These are phyloP conservation scores for Tulasnella sp. DNA, from an alignment of 768 basidiomycete species.

Conservation along the genomic window DNA sequence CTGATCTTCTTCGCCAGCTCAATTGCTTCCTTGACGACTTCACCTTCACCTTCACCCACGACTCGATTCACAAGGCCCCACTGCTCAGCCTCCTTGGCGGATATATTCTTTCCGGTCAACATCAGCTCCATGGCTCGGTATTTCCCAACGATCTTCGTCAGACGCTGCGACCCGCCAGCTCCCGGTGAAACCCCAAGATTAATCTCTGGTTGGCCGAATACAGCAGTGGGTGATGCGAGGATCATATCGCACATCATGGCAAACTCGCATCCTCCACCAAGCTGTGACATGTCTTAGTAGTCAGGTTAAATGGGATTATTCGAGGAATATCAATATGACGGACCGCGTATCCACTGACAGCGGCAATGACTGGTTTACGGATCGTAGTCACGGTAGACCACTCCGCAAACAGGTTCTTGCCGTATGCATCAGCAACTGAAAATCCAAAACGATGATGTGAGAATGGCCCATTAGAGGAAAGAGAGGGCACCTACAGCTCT, in stretches of 20 bases:
- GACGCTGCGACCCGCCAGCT: conserved; percentile 37
- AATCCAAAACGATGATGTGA: not conserved
- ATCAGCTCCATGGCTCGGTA: conserved; percentile 48
- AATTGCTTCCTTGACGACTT: conserved; percentile 72
- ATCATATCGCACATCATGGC: conserved; percentile 43
- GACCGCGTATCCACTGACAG: conserved; percentile 39
- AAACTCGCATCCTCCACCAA: conserved; percentile 42
- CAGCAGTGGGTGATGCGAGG: conserved; percentile 33
- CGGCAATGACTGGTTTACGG: conserved; percentile 39
- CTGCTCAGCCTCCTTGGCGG: conserved; percentile 36
- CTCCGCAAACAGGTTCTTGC: conserved; percentile 64
- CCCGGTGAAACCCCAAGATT: conserved; percentile 39
- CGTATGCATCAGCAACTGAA: conserved; percentile 59
- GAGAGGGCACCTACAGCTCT: conserved; percentile 34
- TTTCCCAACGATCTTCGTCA: conserved; percentile 36
- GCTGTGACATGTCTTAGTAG: conserved; percentile 23
- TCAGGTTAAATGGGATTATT: not conserved
- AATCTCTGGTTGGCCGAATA: conserved; percentile 41
- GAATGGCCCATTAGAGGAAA: not conserved
- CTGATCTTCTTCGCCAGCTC: conserved; percentile 27
- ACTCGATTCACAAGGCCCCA: conserved; percentile 42
- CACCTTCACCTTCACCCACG: conserved; percentile 34
- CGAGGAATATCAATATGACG: conserved; percentile 17
- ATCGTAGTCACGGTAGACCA: conserved; percentile 47
- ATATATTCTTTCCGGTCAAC: conserved; percentile 39